phyloP scores from a whole-genome alignment of 73 alveolate genomes.

The Uronychia setigera region DNA sequence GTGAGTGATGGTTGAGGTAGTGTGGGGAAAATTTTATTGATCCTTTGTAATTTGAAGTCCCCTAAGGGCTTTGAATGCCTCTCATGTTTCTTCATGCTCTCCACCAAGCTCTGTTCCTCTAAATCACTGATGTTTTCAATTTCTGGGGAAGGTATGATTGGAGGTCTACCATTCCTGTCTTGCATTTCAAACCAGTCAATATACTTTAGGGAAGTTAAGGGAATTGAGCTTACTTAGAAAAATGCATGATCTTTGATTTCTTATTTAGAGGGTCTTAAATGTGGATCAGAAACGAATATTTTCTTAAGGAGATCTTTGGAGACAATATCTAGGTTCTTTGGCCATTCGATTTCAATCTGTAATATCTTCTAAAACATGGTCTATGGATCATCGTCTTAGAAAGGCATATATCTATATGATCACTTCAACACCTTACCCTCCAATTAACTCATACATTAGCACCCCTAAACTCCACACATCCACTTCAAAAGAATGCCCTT shows the following conservation, averaged over 20 bases:
- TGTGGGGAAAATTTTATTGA: not conserved
- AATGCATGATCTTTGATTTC: conserved; percentile 40
- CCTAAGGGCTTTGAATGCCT: conserved; percentile 3
- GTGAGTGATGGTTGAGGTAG: too few relatives aligned
- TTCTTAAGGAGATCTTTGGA: conserved; percentile 48
- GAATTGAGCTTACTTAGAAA: conserved; percentile 11
- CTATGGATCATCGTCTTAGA: conserved; percentile 23
- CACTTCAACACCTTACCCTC: conserved; percentile 21
- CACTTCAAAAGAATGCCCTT: conserved; percentile 28
- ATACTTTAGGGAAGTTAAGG: not conserved
- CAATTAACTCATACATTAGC: conserved; percentile 37
- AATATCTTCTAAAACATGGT: conserved; percentile 14
- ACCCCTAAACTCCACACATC: conserved; percentile 51
- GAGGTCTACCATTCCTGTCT: conserved; percentile 51
- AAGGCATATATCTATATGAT: conserved; percentile 15
- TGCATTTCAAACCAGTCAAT: conserved; percentile 54
- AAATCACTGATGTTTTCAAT: not conserved
- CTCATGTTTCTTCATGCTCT: not conserved
- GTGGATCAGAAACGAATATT: conserved; percentile 54
- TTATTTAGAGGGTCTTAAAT: not conserved
- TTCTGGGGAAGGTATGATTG: conserved; percentile 41
- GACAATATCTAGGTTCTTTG: conserved; percentile 27
- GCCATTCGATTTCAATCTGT: conserved; percentile 26
- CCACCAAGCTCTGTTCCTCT: not conserved
- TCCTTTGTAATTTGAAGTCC: not conserved